Base-by-base conservation (phyloP, 2,329 filamentous ascomycete species). In the Podosphaera fusca region DNA sequence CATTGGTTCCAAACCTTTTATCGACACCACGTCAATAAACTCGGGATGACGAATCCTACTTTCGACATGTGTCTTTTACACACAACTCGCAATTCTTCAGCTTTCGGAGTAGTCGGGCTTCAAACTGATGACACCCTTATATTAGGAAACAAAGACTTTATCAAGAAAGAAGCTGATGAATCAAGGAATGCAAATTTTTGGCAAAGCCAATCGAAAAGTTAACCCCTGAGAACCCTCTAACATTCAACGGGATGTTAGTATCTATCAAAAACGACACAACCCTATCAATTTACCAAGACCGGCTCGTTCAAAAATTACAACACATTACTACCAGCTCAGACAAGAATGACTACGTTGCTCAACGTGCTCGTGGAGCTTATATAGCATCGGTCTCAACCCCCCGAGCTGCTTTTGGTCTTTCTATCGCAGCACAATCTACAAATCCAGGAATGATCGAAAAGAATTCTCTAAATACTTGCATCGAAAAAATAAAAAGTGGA, bases 1-100 rank as follows among this genome's bases (percentile, higher is more conserved):
- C 55, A 56, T 51, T 56, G 46, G 55, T 56, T 31, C 31, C 31
- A 30, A 21, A 56, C 55, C 29, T 56, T 51, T 36, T 36, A 50
- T 51, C 31, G 34, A 50, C 55, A 56, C 55, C 55, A 56, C 46
- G 34, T 35, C 21, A 21, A 56, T 29, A 56, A 40, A 46, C 55
- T 56, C 33, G 29, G 14, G 35, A 51, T 56, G 46, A 31, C 30
- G 33, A 30, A 8, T 33, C 55, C 56, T n/a, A 55, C 56, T 14
- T 57, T 45, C 38, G 50, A 57, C 33, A 50, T 50, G 2, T 57
- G 50, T 45, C 35, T 57, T 10, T 46, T 57, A 14, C 21, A 52
- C 21, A 57, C 51, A 36, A 54, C n/a, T 47, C 7, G 45, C 12
- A 47, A 47, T 47, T 47, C 45, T 47, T 47, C 45, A 47, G 45